Percentiles rank a stretch among this genome's conserved stretches.
These are phyloP conservation scores for Mortierella sp. DNA, from an alignment of 371 early-diverging fungal genomes.

Conservation along the genomic window DNA sequence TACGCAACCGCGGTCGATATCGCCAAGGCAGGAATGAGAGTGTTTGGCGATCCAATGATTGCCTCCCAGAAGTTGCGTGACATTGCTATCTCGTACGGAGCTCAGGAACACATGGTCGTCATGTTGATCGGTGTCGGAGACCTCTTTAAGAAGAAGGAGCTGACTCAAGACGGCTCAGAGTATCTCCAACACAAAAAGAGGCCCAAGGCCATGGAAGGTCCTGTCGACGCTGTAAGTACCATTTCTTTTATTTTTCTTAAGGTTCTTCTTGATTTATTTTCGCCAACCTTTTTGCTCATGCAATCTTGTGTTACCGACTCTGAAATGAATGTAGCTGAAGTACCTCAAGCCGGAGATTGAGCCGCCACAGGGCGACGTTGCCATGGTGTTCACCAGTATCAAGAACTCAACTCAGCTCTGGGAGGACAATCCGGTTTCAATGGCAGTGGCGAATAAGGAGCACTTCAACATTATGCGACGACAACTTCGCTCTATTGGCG, in stretches of 20 bases:
- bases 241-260: not conserved
- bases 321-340: constrained; percentile 60
- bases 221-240: constrained; percentile 67
- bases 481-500: constrained; percentile 86
- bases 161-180: constrained; percentile 14
- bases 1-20: constrained; percentile 89
- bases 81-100: constrained; percentile 90
- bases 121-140: constrained; percentile 90
- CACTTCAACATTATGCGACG: constrained; percentile 92
- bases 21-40: constrained; percentile 78
- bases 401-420: constrained; percentile 94
- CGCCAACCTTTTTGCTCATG: not conserved
- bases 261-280: too few species aligned
- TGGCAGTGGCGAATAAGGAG: constrained; percentile 90
- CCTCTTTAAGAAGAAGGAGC: constrained; percentile 65
- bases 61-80: constrained; percentile 90
- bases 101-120: constrained; percentile 82
- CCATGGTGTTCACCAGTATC: constrained; percentile 96
- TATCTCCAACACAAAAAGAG: constrained; percentile 41
- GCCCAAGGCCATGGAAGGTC: constrained; percentile 58
- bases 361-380: constrained; percentile 89
- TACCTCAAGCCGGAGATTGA: constrained; percentile 82
- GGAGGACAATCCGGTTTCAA: constrained; percentile 91
- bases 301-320: not conserved
- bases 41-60: constrained; percentile 74